Conservation (phyloP, 1,284 basidiomycete genomes). For the Heterobasidion occidentale region DNA sequence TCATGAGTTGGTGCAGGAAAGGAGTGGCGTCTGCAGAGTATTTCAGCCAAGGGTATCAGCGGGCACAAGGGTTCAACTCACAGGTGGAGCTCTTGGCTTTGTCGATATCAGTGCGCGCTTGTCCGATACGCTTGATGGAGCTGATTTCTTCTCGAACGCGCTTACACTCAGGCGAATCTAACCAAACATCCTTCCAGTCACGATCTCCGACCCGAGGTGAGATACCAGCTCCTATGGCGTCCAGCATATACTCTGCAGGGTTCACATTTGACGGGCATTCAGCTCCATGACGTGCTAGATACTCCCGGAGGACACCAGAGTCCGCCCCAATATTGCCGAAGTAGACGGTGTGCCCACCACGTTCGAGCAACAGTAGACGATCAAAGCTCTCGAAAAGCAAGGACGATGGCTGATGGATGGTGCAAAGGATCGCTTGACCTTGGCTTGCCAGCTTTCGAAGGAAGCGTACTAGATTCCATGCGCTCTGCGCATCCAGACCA, state of each 20-base stretch:
- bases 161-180: slow-evolving; percentile 36
- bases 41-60: not conserved
- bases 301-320: slow-evolving; percentile 52
- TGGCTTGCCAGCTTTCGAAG: slow-evolving; percentile 78
- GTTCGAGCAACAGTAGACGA: slow-evolving; percentile 55
- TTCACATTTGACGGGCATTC: slow-evolving; percentile 51
- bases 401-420: slow-evolving; percentile 70
- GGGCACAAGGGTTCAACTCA: not conserved
- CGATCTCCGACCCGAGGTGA: slow-evolving; percentile 44
- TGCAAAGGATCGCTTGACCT: slow-evolving; percentile 78
- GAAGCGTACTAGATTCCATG: slow-evolving; percentile 83
- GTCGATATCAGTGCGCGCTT: slow-evolving; percentile 43
- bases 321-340: slow-evolving; percentile 75
- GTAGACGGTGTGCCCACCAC: slow-evolving; percentile 72
- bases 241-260: slow-evolving; percentile 30
- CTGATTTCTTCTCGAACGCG: slow-evolving; percentile 25
- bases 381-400: slow-evolving; percentile 76
- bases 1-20: slow-evolving; percentile 73
- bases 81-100: not conserved
- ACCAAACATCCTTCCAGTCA: slow-evolving; percentile 62
- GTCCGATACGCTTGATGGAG: slow-evolving; percentile 32
- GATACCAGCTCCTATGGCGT: slow-evolving; percentile 30
- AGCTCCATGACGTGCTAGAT: slow-evolving; percentile 68
- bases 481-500: slow-evolving; percentile 67
- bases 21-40: slow-evolving; percentile 61